Base-by-base conservation (phyloP, 2,329 filamentous ascomycete genomes). In the Botrytis fabae region DNA sequence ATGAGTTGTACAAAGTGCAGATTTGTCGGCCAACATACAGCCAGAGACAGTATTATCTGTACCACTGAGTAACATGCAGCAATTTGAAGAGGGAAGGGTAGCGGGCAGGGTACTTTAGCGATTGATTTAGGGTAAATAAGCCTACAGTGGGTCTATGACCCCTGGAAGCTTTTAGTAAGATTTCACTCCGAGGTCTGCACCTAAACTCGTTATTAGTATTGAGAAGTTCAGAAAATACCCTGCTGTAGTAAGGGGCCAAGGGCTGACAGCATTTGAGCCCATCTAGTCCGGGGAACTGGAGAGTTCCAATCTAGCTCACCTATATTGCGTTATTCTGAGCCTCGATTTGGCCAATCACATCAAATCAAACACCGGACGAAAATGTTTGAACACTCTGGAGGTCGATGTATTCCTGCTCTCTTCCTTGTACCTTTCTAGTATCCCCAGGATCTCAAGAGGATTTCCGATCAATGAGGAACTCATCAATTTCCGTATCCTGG, bases 111-210 rank as follows among this genome's bases (percentile, higher is more conserved):
- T 70, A 18, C 51, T 25, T 61, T 70, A 48, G 68, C 68, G 51
- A 70, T 44, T 28, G 7, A 14, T 48, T 48, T 48, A 70, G 59
- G 69, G 42, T 70, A 70, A 46, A 48, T 38, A 64, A 63, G 69
- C 57, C 69, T 70, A 68, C 12, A 42, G 35, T 68, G 48, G 35
- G 35, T 32, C 35, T 42, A 48, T 57, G 35, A 42, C 48, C 35
- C 25, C 35, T 28, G 18, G 18, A 32, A 28, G 40, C 69, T 59
- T 25, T 63, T 40, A 38, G 40, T 59, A 40, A 38, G 22, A 66
- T 54, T 54, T 66, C 46, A 54, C 64, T 22, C 46, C 46, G 46
- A n/a, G 35, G 14, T 28, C 35, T 66, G 32, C 38, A 68, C 46
- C 16, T 68, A 51, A 28, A 28, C 4, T 54, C 44, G n/a, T 40